These are phyloP conservation scores for Gastrolobium villosum DNA, from an alignment of 306 rosid genomes.

Conservation along the genomic window DNA sequence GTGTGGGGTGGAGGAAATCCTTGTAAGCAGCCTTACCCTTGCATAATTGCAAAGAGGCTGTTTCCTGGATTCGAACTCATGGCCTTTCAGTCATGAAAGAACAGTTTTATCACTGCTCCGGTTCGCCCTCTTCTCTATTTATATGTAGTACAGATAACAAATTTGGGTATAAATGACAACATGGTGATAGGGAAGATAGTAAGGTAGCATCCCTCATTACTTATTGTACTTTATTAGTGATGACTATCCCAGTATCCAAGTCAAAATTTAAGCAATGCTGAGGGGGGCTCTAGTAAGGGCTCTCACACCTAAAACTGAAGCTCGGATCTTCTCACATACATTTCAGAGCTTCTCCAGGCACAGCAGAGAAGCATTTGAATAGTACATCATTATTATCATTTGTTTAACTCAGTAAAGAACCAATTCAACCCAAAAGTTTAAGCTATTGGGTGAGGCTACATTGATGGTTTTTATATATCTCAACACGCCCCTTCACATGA, in stretches of 20 bases:
- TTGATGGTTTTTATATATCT: too few species aligned
- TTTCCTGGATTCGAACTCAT: too few species aligned
- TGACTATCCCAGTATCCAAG: slow-evolving; percentile 18
- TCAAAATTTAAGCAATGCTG: not conserved
- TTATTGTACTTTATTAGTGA: slow-evolving; percentile 6
- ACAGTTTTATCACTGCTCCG: too few species aligned
- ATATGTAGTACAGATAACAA: not conserved
- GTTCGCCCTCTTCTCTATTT: too few species aligned
- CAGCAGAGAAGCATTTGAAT: not conserved
- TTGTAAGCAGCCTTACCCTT: too few species aligned
- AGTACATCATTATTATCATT: slow-evolving; percentile 6
- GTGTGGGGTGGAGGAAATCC: too few species aligned
- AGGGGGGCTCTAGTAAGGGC: slow-evolving; percentile 2
- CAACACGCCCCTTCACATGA: too few species aligned
- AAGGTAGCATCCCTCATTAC: slow-evolving; percentile 5
- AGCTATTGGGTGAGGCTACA: too few species aligned
- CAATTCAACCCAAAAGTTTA: too few species aligned
- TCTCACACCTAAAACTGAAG: slow-evolving; percentile 17
- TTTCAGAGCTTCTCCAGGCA: slow-evolving; percentile 12
- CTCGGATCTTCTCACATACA: not conserved
- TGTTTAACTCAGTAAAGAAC: too few species aligned
- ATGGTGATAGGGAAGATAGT: not conserved
- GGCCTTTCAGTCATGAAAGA: too few species aligned
- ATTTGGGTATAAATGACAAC: not conserved
- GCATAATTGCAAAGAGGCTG: too few species aligned